Conservation (phyloP, 441 rosid species). For the Isatis lusitanica region DNA sequence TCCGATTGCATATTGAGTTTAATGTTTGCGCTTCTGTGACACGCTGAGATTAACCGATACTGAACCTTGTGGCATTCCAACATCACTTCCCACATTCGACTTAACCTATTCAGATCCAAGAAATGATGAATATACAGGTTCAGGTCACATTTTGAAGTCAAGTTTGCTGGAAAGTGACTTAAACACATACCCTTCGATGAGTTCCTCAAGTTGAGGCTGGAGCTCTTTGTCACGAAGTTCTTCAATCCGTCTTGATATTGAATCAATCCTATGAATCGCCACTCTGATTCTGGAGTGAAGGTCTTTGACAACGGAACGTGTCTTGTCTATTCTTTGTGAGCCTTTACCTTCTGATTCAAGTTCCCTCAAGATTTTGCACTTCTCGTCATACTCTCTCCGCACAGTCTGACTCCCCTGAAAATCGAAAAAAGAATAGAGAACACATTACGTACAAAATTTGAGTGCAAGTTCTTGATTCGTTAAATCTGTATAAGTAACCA, state of each 20-base stretch:
- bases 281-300: conserved; percentile 90
- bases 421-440: conserved; percentile 5
- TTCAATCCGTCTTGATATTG: conserved; percentile 86
- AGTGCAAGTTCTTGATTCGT: neutral
- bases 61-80: conserved; percentile 85
- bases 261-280: conserved; percentile 85
- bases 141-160: neutral
- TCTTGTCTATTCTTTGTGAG: conserved; percentile 62
- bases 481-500: neutral
- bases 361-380: conserved; percentile 62
- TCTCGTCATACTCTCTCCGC: conserved; percentile 72
- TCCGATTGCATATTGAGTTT: conserved; percentile 64
- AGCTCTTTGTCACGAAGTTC: conserved; percentile 92
- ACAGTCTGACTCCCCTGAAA: conserved; percentile 80
- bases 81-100: conserved; percentile 97
- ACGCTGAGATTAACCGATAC: conserved; percentile 53
- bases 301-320: conserved; percentile 89
- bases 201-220: conserved; percentile 95
- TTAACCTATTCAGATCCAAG: conserved; percentile 54
- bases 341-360: conserved; percentile 72
- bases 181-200: conserved; percentile 75
- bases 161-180: neutral
- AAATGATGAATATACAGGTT: neutral
- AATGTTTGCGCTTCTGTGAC: conserved; percentile 45
- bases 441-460: neutral